Base-by-base conservation (phyloP, 345 rosid genomes). In the Cardiospermum halicacabum region DNA sequence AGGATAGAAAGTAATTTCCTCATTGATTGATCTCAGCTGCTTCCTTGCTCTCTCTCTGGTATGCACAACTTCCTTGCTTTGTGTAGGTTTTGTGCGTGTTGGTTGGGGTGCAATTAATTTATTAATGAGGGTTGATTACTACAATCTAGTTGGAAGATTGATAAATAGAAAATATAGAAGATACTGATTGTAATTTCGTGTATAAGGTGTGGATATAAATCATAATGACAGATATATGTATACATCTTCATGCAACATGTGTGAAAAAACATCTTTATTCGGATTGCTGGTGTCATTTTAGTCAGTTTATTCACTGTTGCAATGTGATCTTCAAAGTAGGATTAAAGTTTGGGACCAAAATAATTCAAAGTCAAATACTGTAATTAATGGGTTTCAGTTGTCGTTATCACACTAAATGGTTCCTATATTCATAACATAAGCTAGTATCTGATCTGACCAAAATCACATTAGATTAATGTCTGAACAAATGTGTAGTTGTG, bases 151-250 rank as follows among this genome's bases (percentile, higher is more conserved):
- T 22, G 3, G 42, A 64, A 27, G 65, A 49, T 61, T 57, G 56
- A 11, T n/a, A 15, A 51, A 24, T 45, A 47, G 11, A 31, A 11
- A 12, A 60, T 24, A 61, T 2, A 31, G 13, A 12, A 60, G 32
- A 61, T 2, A 11, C 49, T 61, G 39, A 45, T 65, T 53, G 43
- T 40, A 58, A 24, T 62, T 45, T 31, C 65, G 67, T 74, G 78
- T 61, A 71, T 71, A 78, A 37, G 27, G 4, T 74, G 68, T 65
- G 67, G 72, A 69, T 67, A 62, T 69, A 63, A 65, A 68, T 45
- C n/a, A n/a, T n/a, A 63, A 71, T 27, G 45, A 15, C 36, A 27
- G 43, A 13, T n/a, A 21, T 60, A 53, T 24, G 24, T 10, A 53
- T 30, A 53, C 58, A 25, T 45, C 21, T n/a, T n/a, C 10, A 21